These are phyloP conservation scores for Trichoderma sp. DNA, from an alignment of 2,329 filamentous ascomycete genomes.

Conservation along the genomic window DNA sequence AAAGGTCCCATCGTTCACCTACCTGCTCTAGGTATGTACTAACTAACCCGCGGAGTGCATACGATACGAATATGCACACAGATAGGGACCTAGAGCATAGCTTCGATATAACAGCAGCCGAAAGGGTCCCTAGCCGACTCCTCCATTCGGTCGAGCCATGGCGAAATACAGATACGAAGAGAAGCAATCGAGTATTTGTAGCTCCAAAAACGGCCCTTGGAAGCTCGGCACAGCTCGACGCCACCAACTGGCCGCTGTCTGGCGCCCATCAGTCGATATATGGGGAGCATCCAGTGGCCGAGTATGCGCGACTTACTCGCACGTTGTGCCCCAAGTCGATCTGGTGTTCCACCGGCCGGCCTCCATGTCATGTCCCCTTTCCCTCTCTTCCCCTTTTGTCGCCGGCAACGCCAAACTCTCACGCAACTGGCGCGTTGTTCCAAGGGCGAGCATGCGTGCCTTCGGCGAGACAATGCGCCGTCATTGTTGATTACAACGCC, in stretches of 20 bases:
- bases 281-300: not conserved
- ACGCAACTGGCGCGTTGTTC: constrained; percentile 13
- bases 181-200: not conserved
- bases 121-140: not conserved
- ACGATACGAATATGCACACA: not conserved
- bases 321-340: constrained; percentile 15
- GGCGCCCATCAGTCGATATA: not conserved
- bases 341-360: constrained; percentile 10
- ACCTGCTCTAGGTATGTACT: not conserved
- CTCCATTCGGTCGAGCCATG: not conserved
- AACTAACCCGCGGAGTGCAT: not conserved
- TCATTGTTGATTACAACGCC: not conserved
- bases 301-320: not conserved
- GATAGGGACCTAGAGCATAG: not conserved
- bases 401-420: not conserved
- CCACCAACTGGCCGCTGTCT: not conserved
- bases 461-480: constrained; percentile 10
- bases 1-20: not conserved
- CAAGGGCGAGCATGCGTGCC: constrained; percentile 16
- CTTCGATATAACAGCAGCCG: not conserved
- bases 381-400: constrained; percentile 13
- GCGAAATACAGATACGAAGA: not conserved
- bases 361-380: constrained; percentile 13
- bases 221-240: not conserved
- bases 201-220: not conserved